Conservation (phyloP, 768 basidiomycete species). For the Infundibulicybe gibba region DNA sequence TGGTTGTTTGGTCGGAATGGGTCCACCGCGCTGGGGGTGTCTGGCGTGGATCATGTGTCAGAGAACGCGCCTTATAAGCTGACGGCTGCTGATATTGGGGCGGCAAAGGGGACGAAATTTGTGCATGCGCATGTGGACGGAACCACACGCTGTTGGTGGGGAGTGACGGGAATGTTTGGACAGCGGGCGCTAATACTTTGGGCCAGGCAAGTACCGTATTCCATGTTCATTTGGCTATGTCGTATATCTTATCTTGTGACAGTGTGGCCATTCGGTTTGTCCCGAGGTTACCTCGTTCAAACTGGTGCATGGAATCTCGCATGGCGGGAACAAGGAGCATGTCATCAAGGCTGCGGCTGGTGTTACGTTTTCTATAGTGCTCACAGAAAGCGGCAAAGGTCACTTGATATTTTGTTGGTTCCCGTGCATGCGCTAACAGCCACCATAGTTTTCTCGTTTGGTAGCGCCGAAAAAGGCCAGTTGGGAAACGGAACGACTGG, state of each 20-base stretch:
- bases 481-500: constrained; percentile 91
- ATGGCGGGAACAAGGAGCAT: constrained; percentile 57
- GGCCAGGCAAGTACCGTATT: constrained; percentile 63
- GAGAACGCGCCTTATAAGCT: constrained; percentile 72
- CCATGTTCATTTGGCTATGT: not conserved
- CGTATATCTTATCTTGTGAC: constrained; percentile 1
- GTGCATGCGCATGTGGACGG: constrained; percentile 83
- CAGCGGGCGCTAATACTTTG: constrained; percentile 73
- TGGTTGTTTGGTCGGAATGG: constrained; percentile 91
- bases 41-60: constrained; percentile 58
- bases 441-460: constrained; percentile 75
- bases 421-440: not conserved
- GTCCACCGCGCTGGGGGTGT: constrained; percentile 50
- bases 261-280: constrained; percentile 72
- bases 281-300: constrained; percentile 70
- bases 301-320: constrained; percentile 52
- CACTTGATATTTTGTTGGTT: constrained; percentile 9
- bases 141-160: constrained; percentile 82
- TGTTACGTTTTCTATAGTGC: constrained; percentile 76
- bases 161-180: constrained; percentile 80
- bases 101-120: constrained; percentile 52
- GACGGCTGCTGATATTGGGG: constrained; percentile 59
- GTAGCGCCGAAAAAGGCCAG: constrained; percentile 91
- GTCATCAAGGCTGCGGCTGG: constrained; percentile 79
- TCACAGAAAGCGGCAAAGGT: constrained; percentile 84